Base-by-base conservation (phyloP, 2,329 filamentous ascomycete genomes). In the Aspergillus texensis region DNA sequence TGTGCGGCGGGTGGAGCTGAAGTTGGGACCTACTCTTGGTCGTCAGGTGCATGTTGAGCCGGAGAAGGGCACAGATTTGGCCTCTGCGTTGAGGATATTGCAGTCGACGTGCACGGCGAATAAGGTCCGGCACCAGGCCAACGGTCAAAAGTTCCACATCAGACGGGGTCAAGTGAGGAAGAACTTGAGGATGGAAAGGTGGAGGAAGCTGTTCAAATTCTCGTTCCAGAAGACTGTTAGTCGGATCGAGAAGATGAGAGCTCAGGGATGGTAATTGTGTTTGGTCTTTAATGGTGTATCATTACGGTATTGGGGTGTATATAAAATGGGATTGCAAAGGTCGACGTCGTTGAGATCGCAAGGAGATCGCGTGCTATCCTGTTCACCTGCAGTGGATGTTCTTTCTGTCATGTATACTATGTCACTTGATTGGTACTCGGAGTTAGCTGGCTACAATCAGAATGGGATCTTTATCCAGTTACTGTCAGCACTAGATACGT, bases 151-250 rank as follows among this genome's bases (percentile, higher is more conserved):
- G 66, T 80, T 73, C 61, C 79, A 83, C 71, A 71, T 81, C 30
- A 67, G 81, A 30, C 75, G 74, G 62, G 81, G 80, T 43, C 76
- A 78, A 75, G 61, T 71, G 69, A 74, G 67, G 57, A 83, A 82
- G 77, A 69, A 78, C 60, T 43, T 77, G 65, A 72, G 72, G 61
- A 75, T 72, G 60, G 56, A 68, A 61, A 70, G 80, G 62, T 83
- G 80, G 81, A 76, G 78, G 70, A 77, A 72, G 62, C 62, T 81
- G 70, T 83, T 83, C 65, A 78, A 77, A 67, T 77, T 75, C 57
- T 80, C 79, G 14, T 82, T 82, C 67, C 64, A 76, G 61, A 68
- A 74, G 50, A 81, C 80, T 61, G 77, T 81, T 64, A 67, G 61
- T 48, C 76, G 77, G 70, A 79, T 82, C 61, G 70, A 80, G 68